Evolutionary conservation across 192 early-diverging fungal genomes (phyloP).

Genomic region (Diversispora eburnea): DNA sequence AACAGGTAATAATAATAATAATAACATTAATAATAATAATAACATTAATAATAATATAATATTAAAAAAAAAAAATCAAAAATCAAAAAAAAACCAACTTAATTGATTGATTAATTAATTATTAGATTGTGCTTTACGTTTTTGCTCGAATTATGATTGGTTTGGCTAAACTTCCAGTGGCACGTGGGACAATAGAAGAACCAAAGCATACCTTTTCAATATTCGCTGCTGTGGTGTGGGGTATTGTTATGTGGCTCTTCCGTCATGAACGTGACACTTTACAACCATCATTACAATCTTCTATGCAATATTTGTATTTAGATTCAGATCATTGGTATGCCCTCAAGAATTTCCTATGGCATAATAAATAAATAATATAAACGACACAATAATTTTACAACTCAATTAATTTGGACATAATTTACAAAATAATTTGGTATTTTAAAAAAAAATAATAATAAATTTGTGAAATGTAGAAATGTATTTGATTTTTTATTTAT

Average conservation of each 20-base stretch:
- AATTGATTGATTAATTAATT: background rate
- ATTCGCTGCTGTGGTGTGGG: constrained; percentile 94
- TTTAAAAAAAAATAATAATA: no score
- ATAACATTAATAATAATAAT: constrained; percentile 81
- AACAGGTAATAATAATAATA: constrained; percentile 81
- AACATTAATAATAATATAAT: background rate
- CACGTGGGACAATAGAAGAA: constrained; percentile 65
- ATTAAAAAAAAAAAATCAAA: background rate
- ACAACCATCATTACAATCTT: constrained; percentile 86
- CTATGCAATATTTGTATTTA: constrained; percentile 93
- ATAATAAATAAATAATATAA: constrained; percentile 56
- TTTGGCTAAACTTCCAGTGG: constrained; percentile 74
- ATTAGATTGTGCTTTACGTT: constrained; percentile 87
- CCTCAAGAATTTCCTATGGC: constrained; percentile 74
- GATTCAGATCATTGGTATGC: constrained; percentile 81
- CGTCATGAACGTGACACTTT: constrained; percentile 80
- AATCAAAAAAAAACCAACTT: background rate
- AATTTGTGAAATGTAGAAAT: no score
- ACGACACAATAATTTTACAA: background rate
- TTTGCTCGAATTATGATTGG: constrained; percentile 91
- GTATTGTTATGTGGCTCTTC: constrained; percentile 94
- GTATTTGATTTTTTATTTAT: no score
- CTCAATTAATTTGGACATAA: no score
- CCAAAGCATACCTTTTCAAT: constrained; percentile 80
- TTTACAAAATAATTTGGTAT: no score